These are phyloP conservation scores for Trichoderma cornu-damae DNA, from an alignment of 2,329 filamentous ascomycete genomes.

Conservation along the genomic window DNA sequence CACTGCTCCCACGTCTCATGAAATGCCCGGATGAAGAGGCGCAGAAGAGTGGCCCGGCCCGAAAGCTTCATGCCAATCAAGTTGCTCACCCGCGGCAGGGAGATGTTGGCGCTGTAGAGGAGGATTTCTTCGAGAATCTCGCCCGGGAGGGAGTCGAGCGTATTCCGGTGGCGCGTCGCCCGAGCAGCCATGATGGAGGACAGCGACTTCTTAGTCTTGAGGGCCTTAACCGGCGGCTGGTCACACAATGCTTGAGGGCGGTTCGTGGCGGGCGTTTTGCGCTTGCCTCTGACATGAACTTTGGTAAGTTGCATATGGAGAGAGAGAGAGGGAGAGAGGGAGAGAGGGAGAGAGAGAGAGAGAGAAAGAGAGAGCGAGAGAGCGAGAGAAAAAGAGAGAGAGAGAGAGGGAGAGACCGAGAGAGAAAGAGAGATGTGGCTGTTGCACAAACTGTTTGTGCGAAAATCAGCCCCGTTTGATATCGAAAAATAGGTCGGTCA, in stretches of 20 bases:
- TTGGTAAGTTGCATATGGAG: slow-evolving; percentile 38
- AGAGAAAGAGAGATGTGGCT: too few relatives aligned
- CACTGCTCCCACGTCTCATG: slow-evolving; percentile 37
- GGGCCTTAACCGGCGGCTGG: slow-evolving; percentile 1
- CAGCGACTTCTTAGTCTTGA: slow-evolving; percentile 28
- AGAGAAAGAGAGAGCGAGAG: too few relatives aligned
- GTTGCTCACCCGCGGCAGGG: slow-evolving; percentile 42
- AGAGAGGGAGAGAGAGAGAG: too few relatives aligned
- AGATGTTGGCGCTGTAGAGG: slow-evolving; percentile 44
- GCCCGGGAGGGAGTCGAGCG: slow-evolving; percentile 40
- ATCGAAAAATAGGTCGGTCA: neutral
- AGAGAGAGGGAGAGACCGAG: too few relatives aligned
- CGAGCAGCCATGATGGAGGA: slow-evolving; percentile 30
- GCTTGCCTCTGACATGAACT: slow-evolving; percentile 45
- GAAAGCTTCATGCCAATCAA: slow-evolving; percentile 46
- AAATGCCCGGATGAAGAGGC: slow-evolving; percentile 35
- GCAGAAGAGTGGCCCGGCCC: slow-evolving; percentile 33
- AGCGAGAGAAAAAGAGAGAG: too few relatives aligned
- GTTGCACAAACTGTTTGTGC: neutral
- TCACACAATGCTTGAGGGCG: slow-evolving; percentile 16
- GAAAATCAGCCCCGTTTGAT: neutral
- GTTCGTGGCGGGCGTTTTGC: slow-evolving; percentile 25
- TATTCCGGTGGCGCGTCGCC: slow-evolving; percentile 24
- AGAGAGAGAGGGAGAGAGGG: too few relatives aligned
- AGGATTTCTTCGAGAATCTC: slow-evolving; percentile 53